Percentiles rank a stretch among this genome's conserved stretches.
Evolutionary conservation across 2,329 filamentous ascomycete genomes (phyloP).

Genomic region (Fusarium irregulare): DNA sequence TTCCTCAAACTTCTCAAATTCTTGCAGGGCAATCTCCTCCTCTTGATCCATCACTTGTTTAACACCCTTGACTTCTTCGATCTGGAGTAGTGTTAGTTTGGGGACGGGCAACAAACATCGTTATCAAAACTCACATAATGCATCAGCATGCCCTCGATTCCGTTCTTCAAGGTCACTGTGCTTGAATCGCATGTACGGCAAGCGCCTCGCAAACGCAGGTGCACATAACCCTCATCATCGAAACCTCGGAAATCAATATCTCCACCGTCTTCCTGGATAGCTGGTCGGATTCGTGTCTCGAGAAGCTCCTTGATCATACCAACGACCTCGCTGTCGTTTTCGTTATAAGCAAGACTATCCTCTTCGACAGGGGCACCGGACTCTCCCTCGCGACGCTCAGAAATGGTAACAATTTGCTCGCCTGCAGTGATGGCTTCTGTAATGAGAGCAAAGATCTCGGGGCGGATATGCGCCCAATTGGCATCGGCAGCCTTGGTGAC

Average conservation of each 20-base stretch:
- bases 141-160: slow-evolving; percentile 99
- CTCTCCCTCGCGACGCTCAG: slow-evolving; percentile 69
- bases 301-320: slow-evolving; percentile 99
- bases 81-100: slow-evolving; percentile 64
- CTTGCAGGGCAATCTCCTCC: slow-evolving; percentile 85
- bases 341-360: slow-evolving; percentile 84
- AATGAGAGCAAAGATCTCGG: slow-evolving; percentile 94
- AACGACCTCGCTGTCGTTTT: slow-evolving; percentile 92
- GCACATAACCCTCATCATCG: slow-evolving; percentile 81
- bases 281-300: slow-evolving; percentile 92
- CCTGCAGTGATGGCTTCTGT: slow-evolving; percentile 91
- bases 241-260: slow-evolving; percentile 97
- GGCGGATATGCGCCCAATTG: slow-evolving; percentile 94
- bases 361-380: slow-evolving; percentile 56
- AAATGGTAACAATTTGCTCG: slow-evolving; percentile 79
- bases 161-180: slow-evolving; percentile 96
- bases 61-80: slow-evolving; percentile 94
- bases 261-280: slow-evolving; percentile 97
- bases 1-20: slow-evolving; percentile 96
- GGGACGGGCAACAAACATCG: slow-evolving; percentile 39
- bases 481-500: slow-evolving; percentile 89
- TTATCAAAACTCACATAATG: slow-evolving; percentile 75
- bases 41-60: slow-evolving; percentile 91
- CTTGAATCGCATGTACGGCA: slow-evolving; percentile 97
- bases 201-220: slow-evolving; percentile 88